Evolutionary conservation across 2,329 filamentous ascomycete genomes (phyloP).

Genomic region (Neurospora sp.): DNA sequence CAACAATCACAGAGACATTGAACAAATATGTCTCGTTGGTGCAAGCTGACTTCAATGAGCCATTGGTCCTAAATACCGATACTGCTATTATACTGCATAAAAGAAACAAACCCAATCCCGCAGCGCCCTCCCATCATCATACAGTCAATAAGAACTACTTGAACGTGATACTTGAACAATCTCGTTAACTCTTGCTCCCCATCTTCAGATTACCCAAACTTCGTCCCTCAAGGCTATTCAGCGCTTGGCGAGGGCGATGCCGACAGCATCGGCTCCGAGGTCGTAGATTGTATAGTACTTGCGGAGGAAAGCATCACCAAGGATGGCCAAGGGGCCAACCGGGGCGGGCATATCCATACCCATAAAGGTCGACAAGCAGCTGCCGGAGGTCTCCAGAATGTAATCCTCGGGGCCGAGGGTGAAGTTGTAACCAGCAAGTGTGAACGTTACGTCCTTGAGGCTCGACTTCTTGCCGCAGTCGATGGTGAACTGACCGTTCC

Average conservation of each 20-base stretch:
- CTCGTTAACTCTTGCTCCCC: neutral
- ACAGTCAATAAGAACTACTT: neutral
- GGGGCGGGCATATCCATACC: conserved; percentile 88
- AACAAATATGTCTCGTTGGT: neutral
- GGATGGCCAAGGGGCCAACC: conserved; percentile 83
- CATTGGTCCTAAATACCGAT: neutral
- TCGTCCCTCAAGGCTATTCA: conserved; percentile 8
- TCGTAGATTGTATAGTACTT: conserved; percentile 96
- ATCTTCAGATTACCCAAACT: neutral
- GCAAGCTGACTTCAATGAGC: neutral
- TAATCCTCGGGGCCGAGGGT: conserved; percentile 83
- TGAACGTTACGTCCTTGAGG: conserved; percentile 88
- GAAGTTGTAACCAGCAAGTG: conserved; percentile 84
- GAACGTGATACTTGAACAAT: neutral
- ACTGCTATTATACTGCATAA: neutral
- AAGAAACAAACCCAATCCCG: conserved; percentile 1
- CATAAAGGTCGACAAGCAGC: conserved; percentile 96
- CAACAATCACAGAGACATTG: neutral
- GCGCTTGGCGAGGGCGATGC: conserved; percentile 73
- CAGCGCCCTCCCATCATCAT: neutral
- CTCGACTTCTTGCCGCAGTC: conserved; percentile 76
- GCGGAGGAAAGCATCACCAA: conserved; percentile 79
- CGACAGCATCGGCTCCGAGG: conserved; percentile 78
- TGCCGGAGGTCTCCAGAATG: conserved; percentile 88
- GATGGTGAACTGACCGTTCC: conserved; percentile 90